Percentiles rank a stretch among this genome's conserved stretches.
Conservation (phyloP, 2,329 filamentous ascomycete genomes). For the Penicillium sp. region DNA sequence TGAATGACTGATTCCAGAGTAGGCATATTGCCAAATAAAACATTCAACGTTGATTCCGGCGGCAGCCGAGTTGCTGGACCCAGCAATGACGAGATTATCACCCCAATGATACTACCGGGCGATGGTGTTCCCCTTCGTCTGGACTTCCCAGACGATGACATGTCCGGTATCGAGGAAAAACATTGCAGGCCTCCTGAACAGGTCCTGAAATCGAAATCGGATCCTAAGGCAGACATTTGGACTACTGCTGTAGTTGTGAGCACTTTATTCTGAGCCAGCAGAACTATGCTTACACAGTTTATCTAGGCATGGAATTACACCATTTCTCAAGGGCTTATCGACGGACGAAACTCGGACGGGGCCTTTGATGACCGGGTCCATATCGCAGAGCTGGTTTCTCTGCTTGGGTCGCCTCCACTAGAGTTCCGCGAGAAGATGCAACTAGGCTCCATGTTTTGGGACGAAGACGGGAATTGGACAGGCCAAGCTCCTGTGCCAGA, state of each 20-base stretch:
- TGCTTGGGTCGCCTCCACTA: constrained; percentile 14
- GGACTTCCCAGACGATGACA: background rate
- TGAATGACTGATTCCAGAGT: background rate
- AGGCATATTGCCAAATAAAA: background rate
- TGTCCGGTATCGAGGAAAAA: background rate
- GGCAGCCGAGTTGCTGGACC: background rate
- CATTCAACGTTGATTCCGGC: background rate
- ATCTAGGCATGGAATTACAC: constrained; percentile 5
- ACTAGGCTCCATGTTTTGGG: constrained; percentile 25
- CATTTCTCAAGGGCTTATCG: constrained; percentile 5
- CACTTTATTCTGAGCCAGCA: too few species aligned
- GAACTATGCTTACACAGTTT: background rate
- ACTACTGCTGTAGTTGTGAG: background rate
- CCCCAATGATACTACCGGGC: background rate
- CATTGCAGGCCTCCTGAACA: constrained; percentile 2
- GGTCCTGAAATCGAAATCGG: background rate
- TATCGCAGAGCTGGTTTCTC: constrained; percentile 25
- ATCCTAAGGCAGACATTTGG: background rate
- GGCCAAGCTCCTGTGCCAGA: constrained; percentile 18
- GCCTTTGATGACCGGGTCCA: constrained; percentile 23
- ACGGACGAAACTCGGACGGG: constrained; percentile 19
- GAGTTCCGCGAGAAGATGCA: constrained; percentile 18
- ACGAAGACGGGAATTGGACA: constrained; percentile 23
- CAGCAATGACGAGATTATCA: background rate
- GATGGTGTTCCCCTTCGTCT: background rate